phyloP scores from a whole-genome alignment of 1,139 yeast species.

The Yamadazyma triangularis region DNA sequence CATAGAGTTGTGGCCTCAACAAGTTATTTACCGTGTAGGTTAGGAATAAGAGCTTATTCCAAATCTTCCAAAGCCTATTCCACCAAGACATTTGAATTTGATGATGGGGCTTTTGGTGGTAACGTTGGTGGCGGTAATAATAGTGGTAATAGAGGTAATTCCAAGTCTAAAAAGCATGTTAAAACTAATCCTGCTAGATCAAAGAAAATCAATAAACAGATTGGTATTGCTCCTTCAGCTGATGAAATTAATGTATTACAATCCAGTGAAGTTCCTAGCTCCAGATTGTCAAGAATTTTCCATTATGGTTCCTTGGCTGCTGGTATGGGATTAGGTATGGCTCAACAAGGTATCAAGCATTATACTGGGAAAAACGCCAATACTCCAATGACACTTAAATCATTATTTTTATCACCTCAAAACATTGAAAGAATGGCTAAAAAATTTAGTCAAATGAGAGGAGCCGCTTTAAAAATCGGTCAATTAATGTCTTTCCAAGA shows the following conservation, averaged over 20 bases:
- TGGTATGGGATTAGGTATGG: slow-evolving; percentile 81
- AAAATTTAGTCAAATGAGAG: slow-evolving; percentile 91
- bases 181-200: background rate
- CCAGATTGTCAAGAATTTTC: slow-evolving; percentile 79
- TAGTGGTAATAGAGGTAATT: slow-evolving; percentile 7
- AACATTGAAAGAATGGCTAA: slow-evolving; percentile 86
- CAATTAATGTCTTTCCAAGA: slow-evolving; percentile 96
- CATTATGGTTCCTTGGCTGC: slow-evolving; percentile 95
- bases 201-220: background rate
- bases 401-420: slow-evolving; percentile 68
- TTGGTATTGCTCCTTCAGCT: background rate
- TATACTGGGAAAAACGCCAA: slow-evolving; percentile 49
- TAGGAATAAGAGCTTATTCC: background rate
- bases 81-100: slow-evolving; percentile 10
- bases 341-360: slow-evolving; percentile 72
- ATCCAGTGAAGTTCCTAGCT: slow-evolving; percentile 73
- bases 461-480: slow-evolving; percentile 95
- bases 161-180: slow-evolving; percentile 8
- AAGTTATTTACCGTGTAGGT: no score
- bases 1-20: no score
- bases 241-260: slow-evolving; percentile 5
- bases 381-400: slow-evolving; percentile 44
- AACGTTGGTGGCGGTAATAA: slow-evolving; percentile 4
- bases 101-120: slow-evolving; percentile 1
- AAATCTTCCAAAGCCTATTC: slow-evolving; percentile 4